These are phyloP conservation scores for Botrytis cinerea DNA, from an alignment of 2,329 filamentous ascomycete genomes.

Conservation along the genomic window DNA sequence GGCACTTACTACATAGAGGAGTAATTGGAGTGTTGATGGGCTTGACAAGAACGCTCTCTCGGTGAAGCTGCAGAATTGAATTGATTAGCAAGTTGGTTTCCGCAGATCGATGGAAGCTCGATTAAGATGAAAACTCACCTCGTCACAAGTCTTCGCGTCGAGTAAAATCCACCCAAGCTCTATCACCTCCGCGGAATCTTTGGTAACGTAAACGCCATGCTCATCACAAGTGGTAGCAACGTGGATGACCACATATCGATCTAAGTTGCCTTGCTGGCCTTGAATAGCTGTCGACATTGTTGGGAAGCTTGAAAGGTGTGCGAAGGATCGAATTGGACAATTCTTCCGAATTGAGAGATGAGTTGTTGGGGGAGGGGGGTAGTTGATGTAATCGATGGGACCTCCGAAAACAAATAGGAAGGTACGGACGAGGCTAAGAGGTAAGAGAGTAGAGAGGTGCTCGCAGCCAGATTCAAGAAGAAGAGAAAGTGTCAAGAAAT, in stretches of 20 bases:
- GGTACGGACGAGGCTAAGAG: constrained; percentile 56
- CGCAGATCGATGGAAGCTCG: constrained; percentile 14
- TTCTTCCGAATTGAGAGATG: constrained; percentile 49
- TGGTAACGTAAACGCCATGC: constrained; percentile 98
- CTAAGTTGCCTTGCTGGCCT: constrained; percentile 69
- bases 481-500: constrained; percentile 19
- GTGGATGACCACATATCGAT: constrained; percentile 97
- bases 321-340: not conserved
- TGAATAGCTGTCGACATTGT: constrained; percentile 56
- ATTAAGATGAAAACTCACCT: constrained; percentile 60
- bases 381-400: constrained; percentile 21
- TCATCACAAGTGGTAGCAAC: constrained; percentile 99
- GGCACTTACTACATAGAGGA: constrained; percentile 90
- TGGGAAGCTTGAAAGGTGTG: constrained; percentile 59
- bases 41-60: constrained; percentile 95
- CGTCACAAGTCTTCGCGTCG: constrained; percentile 86
- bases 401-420: constrained; percentile 63
- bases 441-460: constrained; percentile 49
- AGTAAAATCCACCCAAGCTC: constrained; percentile 98
- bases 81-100: constrained; percentile 31
- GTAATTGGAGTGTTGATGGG: constrained; percentile 99
- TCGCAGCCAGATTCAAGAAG: constrained; percentile 19
- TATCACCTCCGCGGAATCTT: constrained; percentile 98
- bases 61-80: constrained; percentile 67
- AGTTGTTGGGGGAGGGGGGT: constrained; percentile 52